Conservation (phyloP, 768 basidiomycete species). For the Lactifluus piperatus region DNA sequence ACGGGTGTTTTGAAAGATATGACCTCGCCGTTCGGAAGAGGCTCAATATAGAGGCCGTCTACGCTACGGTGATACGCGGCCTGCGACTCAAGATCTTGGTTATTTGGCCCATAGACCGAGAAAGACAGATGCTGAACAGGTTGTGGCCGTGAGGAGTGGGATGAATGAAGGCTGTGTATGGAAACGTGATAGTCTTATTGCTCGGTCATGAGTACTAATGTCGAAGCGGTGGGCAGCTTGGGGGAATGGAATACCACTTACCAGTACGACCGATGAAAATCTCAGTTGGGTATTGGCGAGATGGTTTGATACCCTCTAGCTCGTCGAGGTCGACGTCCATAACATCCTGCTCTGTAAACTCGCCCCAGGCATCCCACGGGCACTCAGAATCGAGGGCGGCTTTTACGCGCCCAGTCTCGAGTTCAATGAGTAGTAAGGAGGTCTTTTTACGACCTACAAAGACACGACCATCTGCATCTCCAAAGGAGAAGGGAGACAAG, state of each 20-base stretch:
- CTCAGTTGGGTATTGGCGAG: conserved; percentile 30
- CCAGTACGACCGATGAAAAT: conserved; percentile 63
- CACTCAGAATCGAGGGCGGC: conserved; percentile 69
- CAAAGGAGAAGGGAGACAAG: conserved; percentile 75
- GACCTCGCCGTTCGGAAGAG: conserved; percentile 69
- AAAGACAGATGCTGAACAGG: conserved; percentile 78
- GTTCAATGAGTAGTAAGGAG: conserved; percentile 60
- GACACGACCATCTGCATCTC: conserved; percentile 53
- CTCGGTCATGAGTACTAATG: neutral
- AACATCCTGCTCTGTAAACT: conserved; percentile 36
- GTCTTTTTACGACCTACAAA: conserved; percentile 93
- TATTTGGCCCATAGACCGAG: conserved; percentile 90
- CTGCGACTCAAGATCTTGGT: conserved; percentile 69
- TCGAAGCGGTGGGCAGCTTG: conserved; percentile 12
- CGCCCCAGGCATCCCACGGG: conserved; percentile 63
- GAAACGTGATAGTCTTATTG: conserved; percentile 77
- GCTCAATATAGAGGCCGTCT: conserved; percentile 76
- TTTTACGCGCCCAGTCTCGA: conserved; percentile 75
- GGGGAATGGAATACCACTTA: conserved; percentile 29
- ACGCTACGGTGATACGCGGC: conserved; percentile 64
- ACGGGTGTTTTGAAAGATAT: conserved; percentile 54
- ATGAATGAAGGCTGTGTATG: conserved; percentile 54
- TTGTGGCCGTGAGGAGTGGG: conserved; percentile 29
- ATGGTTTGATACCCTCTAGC: conserved; percentile 42
- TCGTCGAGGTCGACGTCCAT: conserved; percentile 48